Percentiles rank a stretch among this genome's conserved stretches.
These are phyloP conservation scores for Termitomyces eurrhizus DNA, from an alignment of 768 basidiomycete species.

Conservation along the genomic window DNA sequence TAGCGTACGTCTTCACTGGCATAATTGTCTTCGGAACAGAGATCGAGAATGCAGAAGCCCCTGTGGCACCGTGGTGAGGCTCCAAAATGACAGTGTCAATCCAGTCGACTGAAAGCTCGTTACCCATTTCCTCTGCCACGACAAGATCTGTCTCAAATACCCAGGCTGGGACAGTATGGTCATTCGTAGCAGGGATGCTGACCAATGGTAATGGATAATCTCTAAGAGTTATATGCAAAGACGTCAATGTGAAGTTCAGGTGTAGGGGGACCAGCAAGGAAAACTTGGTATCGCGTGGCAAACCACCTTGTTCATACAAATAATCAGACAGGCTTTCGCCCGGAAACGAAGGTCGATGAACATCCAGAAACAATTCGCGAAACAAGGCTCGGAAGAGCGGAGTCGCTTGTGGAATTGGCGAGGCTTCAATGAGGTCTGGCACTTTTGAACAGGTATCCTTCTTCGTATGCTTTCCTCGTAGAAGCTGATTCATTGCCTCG, in stretches of 20 bases:
- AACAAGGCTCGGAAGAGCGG: slow-evolving; percentile 72
- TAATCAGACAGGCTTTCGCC: slow-evolving; percentile 53
- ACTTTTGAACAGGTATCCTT: slow-evolving; percentile 24
- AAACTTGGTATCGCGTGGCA: slow-evolving; percentile 69
- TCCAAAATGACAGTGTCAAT: slow-evolving; percentile 63
- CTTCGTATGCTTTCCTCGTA: slow-evolving; percentile 33
- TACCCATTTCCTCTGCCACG: slow-evolving; percentile 83
- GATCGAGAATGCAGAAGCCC: slow-evolving; percentile 51
- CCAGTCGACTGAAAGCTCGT: slow-evolving; percentile 64
- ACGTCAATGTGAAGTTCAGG: slow-evolving; percentile 60
- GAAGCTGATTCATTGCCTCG: slow-evolving; percentile 37
- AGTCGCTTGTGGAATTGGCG: slow-evolving; percentile 33
- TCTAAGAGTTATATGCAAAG: slow-evolving; percentile 62
- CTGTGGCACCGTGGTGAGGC: slow-evolving; percentile 46
- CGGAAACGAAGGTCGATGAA: slow-evolving; percentile 60
- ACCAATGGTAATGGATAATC: slow-evolving; percentile 89
- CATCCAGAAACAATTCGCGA: slow-evolving; percentile 49
- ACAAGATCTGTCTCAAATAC: slow-evolving; percentile 76
- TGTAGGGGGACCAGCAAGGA: slow-evolving; percentile 83
- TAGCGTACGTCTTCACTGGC: slow-evolving; percentile 91
- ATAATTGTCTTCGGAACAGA: slow-evolving; percentile 87
- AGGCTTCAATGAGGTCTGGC: slow-evolving; percentile 42
- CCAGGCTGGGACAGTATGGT: slow-evolving; percentile 41
- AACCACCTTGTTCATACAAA: slow-evolving; percentile 54
- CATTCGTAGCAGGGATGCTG: slow-evolving; percentile 54